Conservation (phyloP, 2,329 filamentous ascomycete species). For the Plectosphaerella sp. region DNA sequence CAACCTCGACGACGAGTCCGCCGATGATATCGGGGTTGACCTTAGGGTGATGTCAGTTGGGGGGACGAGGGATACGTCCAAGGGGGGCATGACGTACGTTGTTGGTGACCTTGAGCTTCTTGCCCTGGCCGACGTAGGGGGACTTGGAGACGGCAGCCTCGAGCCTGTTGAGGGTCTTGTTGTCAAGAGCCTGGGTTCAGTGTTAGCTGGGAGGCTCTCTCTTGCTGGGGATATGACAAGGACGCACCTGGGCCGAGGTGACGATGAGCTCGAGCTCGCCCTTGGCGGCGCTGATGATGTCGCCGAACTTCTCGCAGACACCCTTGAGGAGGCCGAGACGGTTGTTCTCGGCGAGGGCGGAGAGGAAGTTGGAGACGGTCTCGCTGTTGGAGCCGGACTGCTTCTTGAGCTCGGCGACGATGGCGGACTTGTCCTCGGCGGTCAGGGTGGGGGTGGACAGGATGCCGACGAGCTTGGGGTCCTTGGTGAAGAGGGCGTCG, state of each 20-base stretch:
- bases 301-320: slow-evolving; percentile 80
- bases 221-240: not conserved
- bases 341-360: slow-evolving; percentile 93
- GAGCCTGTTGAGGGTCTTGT: slow-evolving; percentile 78
- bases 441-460: slow-evolving; percentile 77
- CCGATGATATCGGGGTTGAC: slow-evolving; percentile 94
- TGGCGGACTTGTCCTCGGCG: slow-evolving; percentile 74
- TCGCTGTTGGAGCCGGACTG: slow-evolving; percentile 69
- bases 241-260: slow-evolving; percentile 79
- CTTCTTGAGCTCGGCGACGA: slow-evolving; percentile 86
- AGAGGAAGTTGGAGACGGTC: slow-evolving; percentile 91
- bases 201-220: not conserved
- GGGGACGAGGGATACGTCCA: not conserved
- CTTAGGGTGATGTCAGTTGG: slow-evolving; percentile 33
- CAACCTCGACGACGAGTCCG: slow-evolving; percentile 91
- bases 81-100: slow-evolving; percentile 48
- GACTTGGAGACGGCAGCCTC: slow-evolving; percentile 89
- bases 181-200: slow-evolving; percentile 69
- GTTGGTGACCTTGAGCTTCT: slow-evolving; percentile 97
- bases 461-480: slow-evolving; percentile 74
- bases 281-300: slow-evolving; percentile 81
- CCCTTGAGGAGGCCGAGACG: slow-evolving; percentile 76
- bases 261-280: slow-evolving; percentile 93
- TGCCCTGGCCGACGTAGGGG: slow-evolving; percentile 78
- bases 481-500: slow-evolving; percentile 68